Conservation (phyloP, 2,329 filamentous ascomycete genomes). For the Penicillium sp. region DNA sequence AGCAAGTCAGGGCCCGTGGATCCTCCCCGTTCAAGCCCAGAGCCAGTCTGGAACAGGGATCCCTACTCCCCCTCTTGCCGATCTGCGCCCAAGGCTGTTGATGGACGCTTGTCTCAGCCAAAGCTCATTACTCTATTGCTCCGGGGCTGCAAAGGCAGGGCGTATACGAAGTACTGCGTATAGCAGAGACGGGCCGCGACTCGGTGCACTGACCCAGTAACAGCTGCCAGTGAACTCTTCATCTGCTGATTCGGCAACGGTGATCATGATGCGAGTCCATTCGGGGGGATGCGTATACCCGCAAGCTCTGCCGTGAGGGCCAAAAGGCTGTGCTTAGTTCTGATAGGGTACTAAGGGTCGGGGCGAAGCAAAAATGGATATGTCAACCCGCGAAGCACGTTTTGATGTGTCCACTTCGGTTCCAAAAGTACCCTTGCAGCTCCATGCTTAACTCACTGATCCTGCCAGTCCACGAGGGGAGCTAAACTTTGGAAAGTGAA, state of each 20-base stretch:
- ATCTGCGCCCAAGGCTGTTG: conserved; percentile 7
- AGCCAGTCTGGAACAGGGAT: conserved; percentile 3
- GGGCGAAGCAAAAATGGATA: conserved; percentile 15
- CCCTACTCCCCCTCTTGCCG: conserved; percentile 13
- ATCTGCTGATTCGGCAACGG: conserved; percentile 15
- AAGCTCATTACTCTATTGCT: conserved; percentile 13
- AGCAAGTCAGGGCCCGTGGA: conserved; percentile 1
- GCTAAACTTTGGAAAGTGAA: neutral
- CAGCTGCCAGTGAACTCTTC: conserved; percentile 2
- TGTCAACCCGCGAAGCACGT: conserved; percentile 12
- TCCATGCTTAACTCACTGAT: neutral
- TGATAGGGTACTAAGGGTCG: conserved; percentile 11
- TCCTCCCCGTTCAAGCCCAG: conserved; percentile 1
- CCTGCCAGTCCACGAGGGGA: neutral
- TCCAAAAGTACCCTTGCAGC: conserved; percentile 16
- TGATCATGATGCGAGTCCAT: conserved; percentile 12
- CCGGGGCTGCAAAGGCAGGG: conserved; percentile 15
- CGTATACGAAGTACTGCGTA: conserved; percentile 21
- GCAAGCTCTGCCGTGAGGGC: conserved; percentile 3
- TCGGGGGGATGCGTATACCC: conserved; percentile 14
- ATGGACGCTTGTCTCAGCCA: conserved; percentile 5
- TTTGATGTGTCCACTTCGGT: conserved; percentile 8
- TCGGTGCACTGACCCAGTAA: neutral
- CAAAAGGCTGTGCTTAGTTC: conserved; percentile 1
- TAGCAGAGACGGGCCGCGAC: conserved; percentile 14